Percentiles rank a stretch among this genome's conserved stretches.
phyloP scores from a whole-genome alignment of 192 early-diverging fungal species.

The Podila epigama region DNA sequence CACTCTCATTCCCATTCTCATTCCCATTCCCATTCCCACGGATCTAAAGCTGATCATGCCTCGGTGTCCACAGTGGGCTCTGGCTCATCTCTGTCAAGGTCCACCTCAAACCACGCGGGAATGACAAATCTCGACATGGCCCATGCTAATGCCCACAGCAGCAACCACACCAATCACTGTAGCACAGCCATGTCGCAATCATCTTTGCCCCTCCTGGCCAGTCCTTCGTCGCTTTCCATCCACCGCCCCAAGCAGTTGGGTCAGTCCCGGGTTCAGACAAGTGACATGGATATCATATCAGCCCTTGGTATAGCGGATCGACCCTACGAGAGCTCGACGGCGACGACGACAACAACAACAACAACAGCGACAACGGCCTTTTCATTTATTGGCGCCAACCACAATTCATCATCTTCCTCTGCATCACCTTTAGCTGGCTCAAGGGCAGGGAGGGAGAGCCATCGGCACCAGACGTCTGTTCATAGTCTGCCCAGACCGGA shows the following conservation, averaged over 20 bases:
- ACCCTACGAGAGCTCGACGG: not conserved
- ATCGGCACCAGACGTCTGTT: no score
- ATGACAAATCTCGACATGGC: slow-evolving; percentile 21
- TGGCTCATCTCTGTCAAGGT: slow-evolving; percentile 21
- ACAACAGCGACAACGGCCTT: not conserved
- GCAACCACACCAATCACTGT: not conserved
- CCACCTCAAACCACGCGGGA: slow-evolving; percentile 1
- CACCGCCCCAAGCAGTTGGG: slow-evolving; percentile 1
- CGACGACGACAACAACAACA: not conserved
- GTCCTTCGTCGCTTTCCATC: slow-evolving; percentile 3
- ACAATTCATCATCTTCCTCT: no score
- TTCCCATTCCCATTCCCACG: not conserved
- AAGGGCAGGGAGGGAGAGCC: no score
- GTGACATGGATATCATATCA: slow-evolving; percentile 45
- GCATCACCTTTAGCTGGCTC: no score
- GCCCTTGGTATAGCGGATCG: slow-evolving; percentile 34
- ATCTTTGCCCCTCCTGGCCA: not conserved
- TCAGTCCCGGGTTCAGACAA: slow-evolving; percentile 8
- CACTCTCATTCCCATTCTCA: not conserved
- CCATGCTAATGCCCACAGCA: slow-evolving; percentile 1
- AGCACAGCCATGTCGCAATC: not conserved
- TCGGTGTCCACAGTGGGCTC: not conserved
- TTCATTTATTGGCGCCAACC: no score
- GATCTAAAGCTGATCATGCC: not conserved
- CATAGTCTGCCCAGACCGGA: no score